Conservation (phyloP, 2,329 filamentous ascomycete genomes). For the Myriosclerotinia curreyana region DNA sequence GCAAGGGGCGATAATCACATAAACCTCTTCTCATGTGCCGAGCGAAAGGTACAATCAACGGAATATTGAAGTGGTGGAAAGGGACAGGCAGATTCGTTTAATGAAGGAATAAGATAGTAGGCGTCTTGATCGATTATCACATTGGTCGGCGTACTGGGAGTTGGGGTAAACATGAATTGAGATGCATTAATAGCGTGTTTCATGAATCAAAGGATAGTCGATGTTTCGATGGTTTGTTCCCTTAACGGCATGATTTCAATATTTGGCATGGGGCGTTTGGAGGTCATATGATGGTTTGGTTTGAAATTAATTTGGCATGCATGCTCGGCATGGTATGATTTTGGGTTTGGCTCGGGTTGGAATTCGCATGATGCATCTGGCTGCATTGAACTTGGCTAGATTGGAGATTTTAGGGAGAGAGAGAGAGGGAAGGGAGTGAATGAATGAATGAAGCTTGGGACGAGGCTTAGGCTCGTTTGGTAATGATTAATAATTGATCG, state of each 20-base stretch:
- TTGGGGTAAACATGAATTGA: conserved; percentile 1
- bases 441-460: not conserved
- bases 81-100: not conserved
- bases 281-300: conserved; percentile 2
- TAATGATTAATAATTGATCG: conserved; percentile 20
- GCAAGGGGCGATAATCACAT: conserved; percentile 85
- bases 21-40: conserved; percentile 76
- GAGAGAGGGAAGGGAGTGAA: too few relatives aligned
- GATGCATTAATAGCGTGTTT: conserved; percentile 7
- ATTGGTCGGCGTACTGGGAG: conserved; percentile 22
- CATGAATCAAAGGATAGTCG: conserved; percentile 1
- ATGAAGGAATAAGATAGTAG: conserved; percentile 2
- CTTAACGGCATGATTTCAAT: not conserved
- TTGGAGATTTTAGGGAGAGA: not conserved
- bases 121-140: conserved; percentile 18
- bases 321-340: conserved; percentile 4
- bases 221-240: not conserved
- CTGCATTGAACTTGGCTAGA: conserved; percentile 18
- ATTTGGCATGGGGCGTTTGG: not conserved
- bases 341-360: not conserved
- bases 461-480: not conserved
- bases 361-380: conserved; percentile 4
- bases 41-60: conserved; percentile 30
- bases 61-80: conserved; percentile 12
- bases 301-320: conserved; percentile 14